phyloP scores from a whole-genome alignment of 2,329 filamentous ascomycete species.

The Colletotrichum tamarilloi region DNA sequence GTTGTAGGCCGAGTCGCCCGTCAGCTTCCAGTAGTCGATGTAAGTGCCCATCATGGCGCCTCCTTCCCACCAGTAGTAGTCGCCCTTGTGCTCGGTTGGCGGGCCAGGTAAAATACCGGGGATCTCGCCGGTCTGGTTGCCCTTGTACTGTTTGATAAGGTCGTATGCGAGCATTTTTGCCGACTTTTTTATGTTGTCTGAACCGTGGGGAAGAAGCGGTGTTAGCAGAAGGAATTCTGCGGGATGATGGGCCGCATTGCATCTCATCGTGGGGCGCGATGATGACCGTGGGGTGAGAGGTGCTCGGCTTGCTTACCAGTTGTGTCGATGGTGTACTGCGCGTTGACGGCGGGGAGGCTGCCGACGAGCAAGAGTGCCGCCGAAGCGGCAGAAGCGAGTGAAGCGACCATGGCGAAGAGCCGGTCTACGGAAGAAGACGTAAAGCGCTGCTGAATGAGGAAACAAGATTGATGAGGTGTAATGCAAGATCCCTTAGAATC shows the following conservation, averaged over 20 bases:
- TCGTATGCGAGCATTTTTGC: conserved; percentile 62
- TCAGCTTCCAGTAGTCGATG: conserved; percentile 77
- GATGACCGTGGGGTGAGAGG: background rate
- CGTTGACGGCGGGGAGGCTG: conserved; percentile 35
- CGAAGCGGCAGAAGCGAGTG: conserved; percentile 27
- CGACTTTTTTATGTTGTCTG: conserved; percentile 58
- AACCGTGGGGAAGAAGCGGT: background rate
- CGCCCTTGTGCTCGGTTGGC: conserved; percentile 56
- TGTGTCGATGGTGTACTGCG: conserved; percentile 44
- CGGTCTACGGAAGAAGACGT: background rate
- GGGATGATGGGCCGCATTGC: background rate
- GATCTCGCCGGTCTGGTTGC: conserved; percentile 61
- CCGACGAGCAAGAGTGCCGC: conserved; percentile 30
- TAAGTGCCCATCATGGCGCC: conserved; percentile 76
- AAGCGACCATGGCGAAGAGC: conserved; percentile 32
- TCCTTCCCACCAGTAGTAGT: conserved; percentile 82
- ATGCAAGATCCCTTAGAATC: background rate
- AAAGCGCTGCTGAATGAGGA: background rate
- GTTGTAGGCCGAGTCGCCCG: conserved; percentile 73
- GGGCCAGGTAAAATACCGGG: conserved; percentile 69
- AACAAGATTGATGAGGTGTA: background rate
- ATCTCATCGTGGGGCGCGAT: background rate
- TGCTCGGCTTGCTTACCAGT: conserved; percentile 40
- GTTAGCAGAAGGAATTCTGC: background rate
- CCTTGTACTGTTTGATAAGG: conserved; percentile 62